Base-by-base conservation (phyloP, 1,284 basidiomycete genomes). In the Naganishia liquefaciens region DNA sequence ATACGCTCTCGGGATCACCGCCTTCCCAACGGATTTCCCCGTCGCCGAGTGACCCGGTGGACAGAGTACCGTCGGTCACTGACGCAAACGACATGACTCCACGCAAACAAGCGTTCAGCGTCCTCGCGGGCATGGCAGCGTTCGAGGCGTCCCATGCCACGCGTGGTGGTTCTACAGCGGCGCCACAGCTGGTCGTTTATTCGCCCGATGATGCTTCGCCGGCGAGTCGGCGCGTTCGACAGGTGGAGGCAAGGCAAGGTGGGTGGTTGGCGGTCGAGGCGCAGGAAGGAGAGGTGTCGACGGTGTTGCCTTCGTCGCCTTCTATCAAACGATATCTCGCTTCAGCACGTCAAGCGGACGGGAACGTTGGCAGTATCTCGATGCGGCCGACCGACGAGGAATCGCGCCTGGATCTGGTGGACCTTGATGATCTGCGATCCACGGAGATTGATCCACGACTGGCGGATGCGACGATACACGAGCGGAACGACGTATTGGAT, bases 301-400 rank as follows among this genome's bases (percentile, higher is more conserved):
- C 57, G 7, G 3, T 60, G 28, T 60, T 60, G 33, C 57, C 57
- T 7, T 60, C 57, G 6, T 60, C 57, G 9, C 57, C 57, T 15
- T 60, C 57, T 7, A 60, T 60, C 30, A 50, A 50, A n/a, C 46
- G 33, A 21, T 60, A 60, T 23, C 37, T 60, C 46, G 39, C 49
- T 37, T 28, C 57, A 33, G 49, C 21, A 21, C 57, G 44, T 46
- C n/a, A 19, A 37, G 39, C n/a, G 15, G 39, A 33, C 37, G 27
- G 37, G 21, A 42, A 19, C 17, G 15, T 9, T 19, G 46, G n/a
- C n/a, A n/a, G n/a, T n/a, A 37, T 10, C 1, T 25, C 46, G 43
- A 30, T 19, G 33, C 54, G 19, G 13, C 54, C 5, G 30, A 30
- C 37, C 46, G 55, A 7, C 3, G 43, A 58, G 6, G 43, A 30